Base-by-base conservation (phyloP, 2,329 filamentous ascomycete species). In the Cryphonectria nitschkei region DNA sequence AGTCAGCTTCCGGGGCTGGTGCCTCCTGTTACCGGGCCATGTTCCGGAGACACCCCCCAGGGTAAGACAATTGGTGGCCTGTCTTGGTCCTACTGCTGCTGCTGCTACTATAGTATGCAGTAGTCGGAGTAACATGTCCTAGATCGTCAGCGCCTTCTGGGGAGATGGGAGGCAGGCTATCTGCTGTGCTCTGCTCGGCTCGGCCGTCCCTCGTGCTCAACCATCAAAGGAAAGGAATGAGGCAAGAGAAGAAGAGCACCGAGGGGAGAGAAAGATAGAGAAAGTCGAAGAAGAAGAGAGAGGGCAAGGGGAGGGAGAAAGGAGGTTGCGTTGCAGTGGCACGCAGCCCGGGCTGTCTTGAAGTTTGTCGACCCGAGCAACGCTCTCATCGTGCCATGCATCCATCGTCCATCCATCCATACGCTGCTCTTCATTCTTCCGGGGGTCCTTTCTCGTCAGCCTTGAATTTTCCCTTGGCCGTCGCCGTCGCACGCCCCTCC, bases 351-450 rank as follows among this genome's bases (percentile, higher is more conserved):
- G 19, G 34, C 6, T 54, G 50, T 60, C 60, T 70, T 65, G 69
- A 52, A 43, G 22, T 19, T 60, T 14, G 34, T 34, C 43, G 61
- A 37, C 22, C 11, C 67, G 52, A 68, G 50, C 67, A 69, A 67
- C 63, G 19, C 56, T 68, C 43, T 63, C 67, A 58, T 62, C 46
- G n/a, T 65, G 62, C 68, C 61, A 52, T 60, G 39, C 46, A 39
- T 46, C 32, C 19, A 7, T 58, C 46, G 7, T 3, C 9, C 54
- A 8, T 22, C 54, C 58, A 41, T 60, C 39, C 52, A 66, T 63
- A 39, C 58, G 62, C 68, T 54, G 60, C 64, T 61, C 62, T 61
- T 62, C 9, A n/a, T 62, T 62, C 34, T 62, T 41, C 34, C 60
- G 19, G 34, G 29, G 32, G 16, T 50, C 19, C 6, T 19, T n/a